These are phyloP conservation scores for Calonectria honghensis DNA, from an alignment of 2,329 filamentous ascomycete species.

Conservation along the genomic window DNA sequence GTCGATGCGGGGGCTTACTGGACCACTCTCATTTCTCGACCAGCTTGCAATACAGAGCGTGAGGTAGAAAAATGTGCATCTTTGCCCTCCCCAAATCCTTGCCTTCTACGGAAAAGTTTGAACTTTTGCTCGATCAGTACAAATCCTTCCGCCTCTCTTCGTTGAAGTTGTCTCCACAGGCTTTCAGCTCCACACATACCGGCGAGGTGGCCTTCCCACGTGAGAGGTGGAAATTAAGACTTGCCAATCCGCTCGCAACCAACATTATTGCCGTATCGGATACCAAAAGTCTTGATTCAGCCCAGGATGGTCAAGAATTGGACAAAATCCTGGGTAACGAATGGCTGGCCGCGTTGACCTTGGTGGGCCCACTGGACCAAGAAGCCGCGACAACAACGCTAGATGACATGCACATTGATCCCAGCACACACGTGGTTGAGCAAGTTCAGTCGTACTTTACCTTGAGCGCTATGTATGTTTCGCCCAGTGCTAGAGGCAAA, in stretches of 20 bases:
- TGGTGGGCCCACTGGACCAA: conserved; percentile 38
- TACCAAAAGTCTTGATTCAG: rapidly evolving
- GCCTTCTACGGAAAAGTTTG: not conserved
- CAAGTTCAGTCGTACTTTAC: conserved; percentile 30
- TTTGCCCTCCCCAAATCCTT: conserved; percentile 21
- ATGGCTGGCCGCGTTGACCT: conserved; percentile 42
- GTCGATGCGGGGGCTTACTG: not conserved
- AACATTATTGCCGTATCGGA: conserved; percentile 21
- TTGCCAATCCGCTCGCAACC: conserved; percentile 30
- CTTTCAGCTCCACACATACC: conserved; percentile 42
- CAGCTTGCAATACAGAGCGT: not conserved
- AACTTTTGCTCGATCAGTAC: conserved; percentile 28
- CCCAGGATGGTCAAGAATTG: not conserved
- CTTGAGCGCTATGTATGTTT: conserved; percentile 45
- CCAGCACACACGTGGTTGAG: not conserved
- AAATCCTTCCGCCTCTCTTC: conserved; percentile 41
- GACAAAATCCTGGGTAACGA: conserved; percentile 20
- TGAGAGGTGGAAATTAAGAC: conserved; percentile 29
- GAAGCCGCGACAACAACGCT: conserved; percentile 1
- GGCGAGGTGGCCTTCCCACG: conserved; percentile 22
- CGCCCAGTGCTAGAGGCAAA: conserved; percentile 33
- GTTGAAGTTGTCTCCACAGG: conserved; percentile 37
- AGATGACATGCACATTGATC: conserved; percentile 16
- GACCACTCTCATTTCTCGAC: not conserved
- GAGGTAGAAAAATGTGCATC: not conserved